Percentiles rank a stretch among this genome's conserved stretches.
These are phyloP conservation scores for Schizosaccharomyces japonicus DNA, from an alignment of 805 yeast genomes.

Conservation along the genomic window DNA sequence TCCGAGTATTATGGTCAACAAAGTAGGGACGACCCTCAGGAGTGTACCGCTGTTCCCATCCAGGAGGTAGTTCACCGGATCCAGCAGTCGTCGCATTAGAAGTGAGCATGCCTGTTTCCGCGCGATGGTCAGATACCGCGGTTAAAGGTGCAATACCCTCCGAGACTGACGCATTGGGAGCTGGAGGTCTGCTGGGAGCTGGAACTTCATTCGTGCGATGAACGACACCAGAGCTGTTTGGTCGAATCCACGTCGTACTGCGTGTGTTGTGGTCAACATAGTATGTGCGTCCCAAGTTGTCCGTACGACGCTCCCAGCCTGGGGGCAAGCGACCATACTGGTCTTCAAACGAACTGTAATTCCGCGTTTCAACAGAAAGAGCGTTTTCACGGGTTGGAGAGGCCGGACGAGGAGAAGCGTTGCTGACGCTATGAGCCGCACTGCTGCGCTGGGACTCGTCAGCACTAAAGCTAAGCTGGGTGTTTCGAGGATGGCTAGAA, in stretches of 20 bases:
- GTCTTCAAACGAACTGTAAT: conserved; percentile 80
- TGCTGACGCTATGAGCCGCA: conserved; percentile 4
- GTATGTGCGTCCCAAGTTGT: conserved; percentile 88
- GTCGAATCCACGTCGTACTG: conserved; percentile 98
- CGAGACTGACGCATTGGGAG: background rate
- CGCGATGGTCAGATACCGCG: background rate
- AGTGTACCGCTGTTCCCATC: conserved; percentile 97
- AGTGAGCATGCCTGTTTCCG: conserved; percentile 24
- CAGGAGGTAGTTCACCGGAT: conserved; percentile 87
- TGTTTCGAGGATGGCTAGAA: conserved; percentile 1
- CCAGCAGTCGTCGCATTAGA: conserved; percentile 86
- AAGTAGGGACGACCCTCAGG: conserved; percentile 96
- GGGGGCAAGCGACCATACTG: conserved; percentile 90
- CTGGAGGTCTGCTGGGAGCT: conserved; percentile 6
- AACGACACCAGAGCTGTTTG: conserved; percentile 19
- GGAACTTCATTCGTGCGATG: conserved; percentile 3
- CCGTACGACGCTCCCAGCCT: conserved; percentile 98
- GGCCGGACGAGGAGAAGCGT: conserved; percentile 12
- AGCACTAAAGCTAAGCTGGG: conserved; percentile 6
- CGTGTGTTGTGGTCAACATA: conserved; percentile 95
- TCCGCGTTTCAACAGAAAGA: conserved; percentile 12
- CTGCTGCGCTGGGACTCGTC: background rate
- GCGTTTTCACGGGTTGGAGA: conserved; percentile 11
- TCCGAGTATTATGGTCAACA: conserved; percentile 97
- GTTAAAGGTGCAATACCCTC: background rate